A percentile compares a stretch with the other conserved stretches of the same genome.
These are phyloP conservation scores for Corylus americana DNA, from an alignment of 306 rosid genomes.

Conservation along the genomic window DNA sequence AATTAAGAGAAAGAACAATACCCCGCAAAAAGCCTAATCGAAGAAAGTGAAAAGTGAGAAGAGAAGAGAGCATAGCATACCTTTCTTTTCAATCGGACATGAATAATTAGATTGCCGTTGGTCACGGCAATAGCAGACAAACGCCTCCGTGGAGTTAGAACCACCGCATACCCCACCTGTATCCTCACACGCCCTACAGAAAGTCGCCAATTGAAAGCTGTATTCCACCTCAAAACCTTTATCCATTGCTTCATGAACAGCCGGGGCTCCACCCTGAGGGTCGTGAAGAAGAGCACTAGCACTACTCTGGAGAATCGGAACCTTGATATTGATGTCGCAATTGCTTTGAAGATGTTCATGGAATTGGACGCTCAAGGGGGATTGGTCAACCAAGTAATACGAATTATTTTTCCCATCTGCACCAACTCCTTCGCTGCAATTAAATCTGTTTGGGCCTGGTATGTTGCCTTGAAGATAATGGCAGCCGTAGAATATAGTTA, in stretches of 20 bases:
- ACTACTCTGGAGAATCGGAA: not conserved
- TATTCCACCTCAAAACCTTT: not conserved
- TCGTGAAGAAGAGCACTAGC: too few species aligned
- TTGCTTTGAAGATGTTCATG: not conserved
- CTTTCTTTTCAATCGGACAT: not conserved
- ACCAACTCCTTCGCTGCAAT: not conserved
- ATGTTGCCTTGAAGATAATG: fast-evolving
- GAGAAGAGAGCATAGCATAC: not conserved
- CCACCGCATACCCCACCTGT: not conserved
- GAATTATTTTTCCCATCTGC: fast-evolving
- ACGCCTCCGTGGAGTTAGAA: not conserved
- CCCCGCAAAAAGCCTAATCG: not conserved
- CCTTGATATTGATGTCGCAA: not conserved
- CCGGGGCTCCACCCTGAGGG: not conserved
- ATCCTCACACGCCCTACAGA: slow-evolving; percentile 11
- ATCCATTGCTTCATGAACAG: not conserved
- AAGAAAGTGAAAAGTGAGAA: not conserved
- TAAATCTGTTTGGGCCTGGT: not conserved
- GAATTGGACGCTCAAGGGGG: fast-evolving
- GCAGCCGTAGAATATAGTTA: slow-evolving; percentile 37
- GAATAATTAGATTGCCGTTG: not conserved
- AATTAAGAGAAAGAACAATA: too few species aligned
- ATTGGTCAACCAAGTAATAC: not conserved
- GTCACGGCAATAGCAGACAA: not conserved
- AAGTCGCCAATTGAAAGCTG: not conserved